phyloP scores from a whole-genome alignment of 768 basidiomycete species.

The Calocybe indica region DNA sequence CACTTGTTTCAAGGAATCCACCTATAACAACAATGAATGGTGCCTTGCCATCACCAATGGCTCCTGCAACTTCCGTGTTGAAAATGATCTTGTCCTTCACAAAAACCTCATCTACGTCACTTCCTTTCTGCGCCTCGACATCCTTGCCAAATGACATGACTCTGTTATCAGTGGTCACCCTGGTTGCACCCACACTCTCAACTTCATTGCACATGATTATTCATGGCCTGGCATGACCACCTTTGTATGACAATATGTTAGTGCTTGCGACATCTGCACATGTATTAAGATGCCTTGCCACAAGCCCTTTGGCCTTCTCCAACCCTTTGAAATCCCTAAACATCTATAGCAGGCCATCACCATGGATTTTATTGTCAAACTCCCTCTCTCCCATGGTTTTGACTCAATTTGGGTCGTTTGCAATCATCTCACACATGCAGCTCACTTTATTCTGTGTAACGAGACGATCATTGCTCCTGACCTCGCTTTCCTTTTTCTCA shows the following conservation, averaged over 20 bases:
- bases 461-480: slow-evolving; percentile 20
- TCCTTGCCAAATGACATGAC: slow-evolving; percentile 25
- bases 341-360: slow-evolving; percentile 30
- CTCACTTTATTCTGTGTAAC: slow-evolving; percentile 33
- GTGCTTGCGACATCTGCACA: slow-evolving; percentile 28
- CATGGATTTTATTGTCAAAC: slow-evolving; percentile 37
- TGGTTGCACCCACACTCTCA: slow-evolving; percentile 27
- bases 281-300: slow-evolving; percentile 25
- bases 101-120: slow-evolving; percentile 14
- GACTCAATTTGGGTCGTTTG: slow-evolving; percentile 31
- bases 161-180: slow-evolving; percentile 32
- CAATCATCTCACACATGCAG: slow-evolving; percentile 32
- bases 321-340: slow-evolving; percentile 27
- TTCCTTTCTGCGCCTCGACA: slow-evolving; percentile 3
- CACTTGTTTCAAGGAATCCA: slow-evolving; percentile 16
- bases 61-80: slow-evolving; percentile 9
- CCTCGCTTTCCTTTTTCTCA: slow-evolving; percentile 27
- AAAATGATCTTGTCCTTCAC: slow-evolving; percentile 18
- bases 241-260: slow-evolving; percentile 20
- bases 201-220: slow-evolving; percentile 27
- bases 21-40: slow-evolving; percentile 15
- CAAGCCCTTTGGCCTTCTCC: slow-evolving; percentile 28
- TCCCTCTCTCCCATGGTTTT: slow-evolving; percentile 30
- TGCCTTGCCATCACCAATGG: slow-evolving; percentile 12
- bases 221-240: slow-evolving; percentile 30